These are phyloP conservation scores for Aureobasidium leucospermi DNA, from an alignment of 2,329 filamentous ascomycete genomes.

Conservation along the genomic window DNA sequence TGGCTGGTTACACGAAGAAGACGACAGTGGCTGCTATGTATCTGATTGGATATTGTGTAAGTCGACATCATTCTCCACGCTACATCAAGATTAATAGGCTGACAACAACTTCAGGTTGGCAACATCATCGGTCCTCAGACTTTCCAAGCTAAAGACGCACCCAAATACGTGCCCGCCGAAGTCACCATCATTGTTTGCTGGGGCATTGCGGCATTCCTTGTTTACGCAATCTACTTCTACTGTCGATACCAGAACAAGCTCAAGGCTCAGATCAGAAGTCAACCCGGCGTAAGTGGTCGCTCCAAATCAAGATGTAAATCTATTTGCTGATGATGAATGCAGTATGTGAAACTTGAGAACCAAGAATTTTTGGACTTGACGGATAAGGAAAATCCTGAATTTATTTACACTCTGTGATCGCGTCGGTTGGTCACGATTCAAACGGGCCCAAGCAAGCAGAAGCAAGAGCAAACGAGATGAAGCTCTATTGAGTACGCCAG, in stretches of 20 bases:
- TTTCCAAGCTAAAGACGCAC: conserved; percentile 28
- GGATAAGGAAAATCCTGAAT: conserved; percentile 55
- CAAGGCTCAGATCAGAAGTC: conserved; percentile 47
- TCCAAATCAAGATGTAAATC: background rate
- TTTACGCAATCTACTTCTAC: conserved; percentile 57
- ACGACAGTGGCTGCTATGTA: conserved; percentile 51
- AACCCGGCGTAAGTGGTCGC: conserved; percentile 32
- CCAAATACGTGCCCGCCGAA: conserved; percentile 31
- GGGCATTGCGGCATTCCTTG: conserved; percentile 44
- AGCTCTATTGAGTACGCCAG: no score
- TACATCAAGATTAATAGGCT: no score
- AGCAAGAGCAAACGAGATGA: no score
- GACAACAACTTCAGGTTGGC: conserved; percentile 23
- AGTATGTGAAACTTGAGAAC: conserved; percentile 55
- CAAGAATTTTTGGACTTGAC: conserved; percentile 60
- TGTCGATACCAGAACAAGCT: conserved; percentile 51
- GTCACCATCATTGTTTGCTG: conserved; percentile 43
- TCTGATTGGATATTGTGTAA: conserved; percentile 41
- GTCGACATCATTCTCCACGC: background rate
- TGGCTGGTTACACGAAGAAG: conserved; percentile 53
- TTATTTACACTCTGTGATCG: conserved; percentile 49
- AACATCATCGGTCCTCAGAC: conserved; percentile 32
- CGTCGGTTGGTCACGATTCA: background rate
- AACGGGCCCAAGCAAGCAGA: no score
- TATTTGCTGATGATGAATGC: background rate